Conservation (phyloP, 2,329 filamentous ascomycete genomes). For the Alternaria longipes region DNA sequence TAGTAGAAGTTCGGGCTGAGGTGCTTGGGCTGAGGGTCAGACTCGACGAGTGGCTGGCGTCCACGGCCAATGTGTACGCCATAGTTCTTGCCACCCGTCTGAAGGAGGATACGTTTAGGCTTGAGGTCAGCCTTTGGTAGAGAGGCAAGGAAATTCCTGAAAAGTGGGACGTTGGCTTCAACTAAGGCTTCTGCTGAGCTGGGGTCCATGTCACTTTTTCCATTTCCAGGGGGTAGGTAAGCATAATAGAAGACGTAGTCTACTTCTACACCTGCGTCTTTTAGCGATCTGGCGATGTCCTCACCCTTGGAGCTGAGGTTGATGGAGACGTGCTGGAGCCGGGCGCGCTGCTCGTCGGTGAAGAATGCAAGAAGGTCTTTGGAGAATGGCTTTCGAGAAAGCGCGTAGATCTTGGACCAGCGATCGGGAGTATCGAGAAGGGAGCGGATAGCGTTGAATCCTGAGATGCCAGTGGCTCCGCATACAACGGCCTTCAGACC, state of each 20-base stretch:
- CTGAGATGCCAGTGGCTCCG: constrained; percentile 26
- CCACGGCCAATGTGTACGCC: constrained; percentile 23
- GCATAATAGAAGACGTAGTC: constrained; percentile 28
- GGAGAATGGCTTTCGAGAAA: constrained; percentile 13
- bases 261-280: background rate
- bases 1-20: constrained; percentile 27
- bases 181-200: constrained; percentile 12
- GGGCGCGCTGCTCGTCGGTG: constrained; percentile 9
- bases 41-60: constrained; percentile 19
- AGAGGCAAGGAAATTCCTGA: constrained; percentile 18
- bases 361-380: constrained; percentile 13
- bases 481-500: constrained; percentile 21
- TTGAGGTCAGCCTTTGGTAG: constrained; percentile 13
- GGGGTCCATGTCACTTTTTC: constrained; percentile 14
- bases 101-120: constrained; percentile 23
- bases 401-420: constrained; percentile 22
- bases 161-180: constrained; percentile 19
- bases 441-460: constrained; percentile 17
- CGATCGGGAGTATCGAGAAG: constrained; percentile 18
- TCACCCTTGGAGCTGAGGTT: constrained; percentile 15
- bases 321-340: constrained; percentile 21
- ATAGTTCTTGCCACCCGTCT: constrained; percentile 25
- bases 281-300: constrained; percentile 15
- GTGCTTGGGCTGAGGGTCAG: constrained; percentile 25
- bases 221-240: constrained; percentile 19